Evolutionary conservation across 2,329 filamentous ascomycete genomes (phyloP).

Genomic region (Lasiodiplodia sp.): DNA sequence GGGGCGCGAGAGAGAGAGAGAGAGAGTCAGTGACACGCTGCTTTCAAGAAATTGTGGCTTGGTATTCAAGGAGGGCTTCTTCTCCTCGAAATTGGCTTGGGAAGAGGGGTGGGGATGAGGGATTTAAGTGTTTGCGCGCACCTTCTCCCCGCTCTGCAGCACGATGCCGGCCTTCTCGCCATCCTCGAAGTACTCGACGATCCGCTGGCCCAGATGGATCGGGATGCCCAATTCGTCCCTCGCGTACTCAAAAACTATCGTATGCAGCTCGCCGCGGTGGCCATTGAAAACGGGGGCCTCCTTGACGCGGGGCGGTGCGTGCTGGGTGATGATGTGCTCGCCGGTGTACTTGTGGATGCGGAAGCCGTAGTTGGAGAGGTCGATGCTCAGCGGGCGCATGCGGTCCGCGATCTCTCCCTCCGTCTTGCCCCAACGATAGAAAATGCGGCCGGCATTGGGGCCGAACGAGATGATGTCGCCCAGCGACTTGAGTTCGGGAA

Average conservation of each 20-base stretch:
- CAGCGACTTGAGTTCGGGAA: conserved; percentile 63
- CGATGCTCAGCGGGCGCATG: conserved; percentile 61
- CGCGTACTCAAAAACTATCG: conserved; percentile 66
- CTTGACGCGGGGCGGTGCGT: conserved; percentile 51
- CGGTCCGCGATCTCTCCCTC: conserved; percentile 56
- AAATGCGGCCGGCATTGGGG: conserved; percentile 67
- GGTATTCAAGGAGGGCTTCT: too few species aligned
- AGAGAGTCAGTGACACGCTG: too few species aligned
- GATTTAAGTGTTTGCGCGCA: conserved; percentile 33
- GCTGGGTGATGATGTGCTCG: conserved; percentile 66
- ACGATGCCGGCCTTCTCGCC: conserved; percentile 59
- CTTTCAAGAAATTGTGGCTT: too few species aligned
- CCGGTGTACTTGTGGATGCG: conserved; percentile 69
- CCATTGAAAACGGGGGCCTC: conserved; percentile 66
- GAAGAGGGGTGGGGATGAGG: too few species aligned
- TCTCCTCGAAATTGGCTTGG: too few species aligned
- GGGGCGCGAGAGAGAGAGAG: too few species aligned
- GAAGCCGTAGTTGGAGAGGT: conserved; percentile 63
- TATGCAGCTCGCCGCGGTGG: conserved; percentile 66
- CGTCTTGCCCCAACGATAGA: conserved; percentile 60
- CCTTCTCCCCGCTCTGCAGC: conserved; percentile 57
- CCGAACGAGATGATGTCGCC: conserved; percentile 71
- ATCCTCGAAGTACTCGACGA: conserved; percentile 64
- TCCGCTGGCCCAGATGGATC: conserved; percentile 61
- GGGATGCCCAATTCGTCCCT: conserved; percentile 62